Percentiles rank a stretch among this genome's conserved stretches.
These are phyloP conservation scores for Pichia sporocuriosa DNA, from an alignment of 805 yeast genomes.

Conservation along the genomic window DNA sequence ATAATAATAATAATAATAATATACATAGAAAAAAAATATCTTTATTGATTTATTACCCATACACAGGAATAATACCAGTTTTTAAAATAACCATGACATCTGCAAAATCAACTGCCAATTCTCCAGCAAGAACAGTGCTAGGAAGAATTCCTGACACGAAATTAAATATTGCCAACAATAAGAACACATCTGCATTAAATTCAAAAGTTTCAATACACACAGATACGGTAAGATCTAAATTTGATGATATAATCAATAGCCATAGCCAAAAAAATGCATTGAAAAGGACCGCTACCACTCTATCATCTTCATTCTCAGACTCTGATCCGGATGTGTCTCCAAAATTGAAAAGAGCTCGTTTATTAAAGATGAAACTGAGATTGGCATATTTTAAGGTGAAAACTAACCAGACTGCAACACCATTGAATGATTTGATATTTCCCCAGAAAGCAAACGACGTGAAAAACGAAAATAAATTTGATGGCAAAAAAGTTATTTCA, in stretches of 20 bases:
- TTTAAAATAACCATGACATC: not conserved
- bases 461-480: not conserved
- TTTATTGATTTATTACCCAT: too few relatives aligned
- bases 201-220: too few relatives aligned
- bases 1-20: too few relatives aligned
- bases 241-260: not conserved
- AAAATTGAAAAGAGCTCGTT: slow-evolving; percentile 31
- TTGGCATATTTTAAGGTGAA: slow-evolving; percentile 46
- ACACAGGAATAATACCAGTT: not conserved
- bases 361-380: slow-evolving; percentile 41
- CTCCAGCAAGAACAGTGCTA: not conserved
- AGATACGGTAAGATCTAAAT: not conserved
- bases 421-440: slow-evolving; percentile 28
- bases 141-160: not conserved
- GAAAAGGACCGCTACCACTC: too few relatives aligned
- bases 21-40: too few relatives aligned
- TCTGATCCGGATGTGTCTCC: slow-evolving; percentile 17
- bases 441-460: slow-evolving; percentile 1
- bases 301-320: too few relatives aligned
- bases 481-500: not conserved
- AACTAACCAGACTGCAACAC: slow-evolving; percentile 38
- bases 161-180: not conserved
- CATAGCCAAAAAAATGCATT: too few relatives aligned
- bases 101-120: too few relatives aligned
- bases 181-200: too few relatives aligned